Conservation (phyloP, 441 rosid species). For the Croton laevigatus region DNA sequence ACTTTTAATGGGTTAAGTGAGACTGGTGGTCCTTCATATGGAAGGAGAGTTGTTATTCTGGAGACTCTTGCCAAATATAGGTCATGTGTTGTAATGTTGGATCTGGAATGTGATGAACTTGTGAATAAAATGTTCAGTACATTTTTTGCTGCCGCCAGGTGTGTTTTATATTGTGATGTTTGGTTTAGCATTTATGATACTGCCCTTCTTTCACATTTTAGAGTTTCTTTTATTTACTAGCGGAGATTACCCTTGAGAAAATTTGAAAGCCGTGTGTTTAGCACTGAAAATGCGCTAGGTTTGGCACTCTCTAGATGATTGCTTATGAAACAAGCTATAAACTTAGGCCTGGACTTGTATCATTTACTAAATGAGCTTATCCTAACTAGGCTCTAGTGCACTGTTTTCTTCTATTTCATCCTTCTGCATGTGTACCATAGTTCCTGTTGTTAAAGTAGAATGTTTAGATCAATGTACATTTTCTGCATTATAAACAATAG, state of each 20-base stretch:
- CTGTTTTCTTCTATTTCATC: neutral
- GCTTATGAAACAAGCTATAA: neutral
- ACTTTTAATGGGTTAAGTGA: conserved; percentile 76
- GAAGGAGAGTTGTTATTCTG: conserved; percentile 75
- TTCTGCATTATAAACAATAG: neutral
- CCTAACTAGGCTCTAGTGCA: neutral
- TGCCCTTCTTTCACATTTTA: neutral
- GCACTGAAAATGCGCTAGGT: neutral
- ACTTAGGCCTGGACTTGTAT: neutral
- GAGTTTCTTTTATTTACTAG: neutral
- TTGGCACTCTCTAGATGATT: neutral
- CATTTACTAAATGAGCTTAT: neutral
- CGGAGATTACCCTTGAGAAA: conserved; percentile 5
- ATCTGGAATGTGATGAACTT: conserved; percentile 90
- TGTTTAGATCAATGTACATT: neutral
- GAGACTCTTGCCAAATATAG: conserved; percentile 96
- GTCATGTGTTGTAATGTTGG: conserved; percentile 98
- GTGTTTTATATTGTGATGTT: conserved; percentile 27
- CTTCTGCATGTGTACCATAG: neutral
- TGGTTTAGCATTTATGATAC: neutral
- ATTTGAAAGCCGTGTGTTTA: neutral
- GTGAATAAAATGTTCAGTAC: conserved; percentile 87
- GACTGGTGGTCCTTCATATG: conserved; percentile 64
- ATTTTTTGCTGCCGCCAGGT: conserved; percentile 94
- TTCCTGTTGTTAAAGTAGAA: neutral